Conservation (phyloP, 306 rosid genomes). For the Carpinus fangiana region DNA sequence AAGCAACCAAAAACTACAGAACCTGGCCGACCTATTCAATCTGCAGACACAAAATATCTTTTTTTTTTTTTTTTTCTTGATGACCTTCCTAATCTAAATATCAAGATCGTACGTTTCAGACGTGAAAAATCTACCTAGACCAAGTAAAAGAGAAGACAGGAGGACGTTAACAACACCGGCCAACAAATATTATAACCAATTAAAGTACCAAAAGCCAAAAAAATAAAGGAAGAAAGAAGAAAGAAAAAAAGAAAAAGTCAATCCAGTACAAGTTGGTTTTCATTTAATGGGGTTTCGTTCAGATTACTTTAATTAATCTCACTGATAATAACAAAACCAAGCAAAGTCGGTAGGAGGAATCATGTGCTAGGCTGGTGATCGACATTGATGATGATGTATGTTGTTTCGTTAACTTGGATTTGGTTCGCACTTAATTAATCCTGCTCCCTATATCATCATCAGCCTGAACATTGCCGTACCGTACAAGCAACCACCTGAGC, state of each 20-base stretch:
- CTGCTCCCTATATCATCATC: constrained; percentile 7
- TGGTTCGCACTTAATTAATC: constrained; percentile 28
- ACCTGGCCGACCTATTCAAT: constrained; percentile 9
- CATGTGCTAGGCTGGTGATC: constrained; percentile 19
- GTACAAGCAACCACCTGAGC: constrained; percentile 98
- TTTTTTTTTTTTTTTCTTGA: neutral
- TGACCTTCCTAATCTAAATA: constrained; percentile 11
- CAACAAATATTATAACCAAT: neutral
- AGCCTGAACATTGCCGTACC: constrained; percentile 60
- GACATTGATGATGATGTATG: constrained; percentile 29
- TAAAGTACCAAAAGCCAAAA: constrained; percentile 1
- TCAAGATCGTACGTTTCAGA: constrained; percentile 3
- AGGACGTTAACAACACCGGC: constrained; percentile 10
- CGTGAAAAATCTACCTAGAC: neutral
- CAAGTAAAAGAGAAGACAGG: neutral
- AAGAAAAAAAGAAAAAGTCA: neutral
- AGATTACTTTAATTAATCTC: constrained; percentile 11
- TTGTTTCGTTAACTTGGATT: constrained; percentile 42
- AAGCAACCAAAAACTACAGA: constrained; percentile 9
- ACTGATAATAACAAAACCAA: constrained; percentile 12
- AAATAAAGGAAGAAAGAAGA: neutral
- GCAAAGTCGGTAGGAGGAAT: constrained; percentile 34
- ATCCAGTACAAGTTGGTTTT: constrained; percentile 20
- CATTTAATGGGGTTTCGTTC: constrained; percentile 9
- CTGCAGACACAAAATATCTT: constrained; percentile 24